Base-by-base conservation (phyloP, 2,329 filamentous ascomycete genomes). In the Pseudomassariella vexata region DNA sequence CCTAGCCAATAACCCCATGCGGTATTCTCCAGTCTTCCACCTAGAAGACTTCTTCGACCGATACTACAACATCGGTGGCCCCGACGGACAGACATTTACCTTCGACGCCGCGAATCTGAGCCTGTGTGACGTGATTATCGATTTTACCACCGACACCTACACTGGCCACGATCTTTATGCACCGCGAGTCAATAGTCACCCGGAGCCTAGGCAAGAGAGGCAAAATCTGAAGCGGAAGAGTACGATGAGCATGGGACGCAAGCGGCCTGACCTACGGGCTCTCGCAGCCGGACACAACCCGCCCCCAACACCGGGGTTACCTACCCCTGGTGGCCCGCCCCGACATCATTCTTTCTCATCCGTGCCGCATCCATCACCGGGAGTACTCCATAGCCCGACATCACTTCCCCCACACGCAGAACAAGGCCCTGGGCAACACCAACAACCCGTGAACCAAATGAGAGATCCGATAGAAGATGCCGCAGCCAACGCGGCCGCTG, bases 31-130 rank as follows among this genome's bases (percentile, higher is more conserved):
- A 0, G 82, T 85, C 2, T 90, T 92, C 48, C 85, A 92, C 39
- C 72, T 89, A 10, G 86, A 92, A 42, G 85, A 92, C 50, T 94
- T 94, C 56, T 89, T 92, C 46, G 85, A 92, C 46, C 72, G 87
- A 18, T 94, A 94, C 38, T 59, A 63, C 1, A 73, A 70, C 36
- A 66, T 78, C 26, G 65, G 66, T 1, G 67, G 70, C 0, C 63
- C 63, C 14, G 78, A 76, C 0, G 81, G 79, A 1, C 69, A 77
- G 35, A 65, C 70, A 0, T 73, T 69, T 42, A 64, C 58, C 5
- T 85, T 92, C 34, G 85, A 92, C 46, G 76, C 82, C 2, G 79
- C 83, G 2, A 84, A 88, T 48, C 66, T 90, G 22, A 81, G 74
- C 11, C 74, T 92, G 33, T 62, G 73, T 2, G 84, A 90, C 45